phyloP scores from a whole-genome alignment of 2,329 filamentous ascomycete species.

The Sclerotinia minor region DNA sequence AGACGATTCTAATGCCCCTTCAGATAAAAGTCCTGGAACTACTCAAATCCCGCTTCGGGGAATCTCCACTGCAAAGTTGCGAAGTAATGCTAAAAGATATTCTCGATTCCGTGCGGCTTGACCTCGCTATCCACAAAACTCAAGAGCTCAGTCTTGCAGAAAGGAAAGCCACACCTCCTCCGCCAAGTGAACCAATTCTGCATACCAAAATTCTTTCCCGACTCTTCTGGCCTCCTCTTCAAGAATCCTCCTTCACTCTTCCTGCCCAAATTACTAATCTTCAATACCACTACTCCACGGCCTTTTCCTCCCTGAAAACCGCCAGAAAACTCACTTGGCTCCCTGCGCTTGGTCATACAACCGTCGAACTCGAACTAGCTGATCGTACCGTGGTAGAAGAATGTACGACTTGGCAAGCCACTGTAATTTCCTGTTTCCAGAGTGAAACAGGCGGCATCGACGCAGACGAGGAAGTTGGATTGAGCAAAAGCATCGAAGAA shows the following conservation, averaged over 20 bases:
- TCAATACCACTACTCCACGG: conserved; percentile 69
- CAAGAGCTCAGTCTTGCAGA: conserved; percentile 44
- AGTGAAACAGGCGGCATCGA: conserved; percentile 37
- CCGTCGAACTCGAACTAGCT: conserved; percentile 76
- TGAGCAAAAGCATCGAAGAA: conserved; percentile 51
- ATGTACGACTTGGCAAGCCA: conserved; percentile 81
- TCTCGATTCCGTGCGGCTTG: conserved; percentile 74
- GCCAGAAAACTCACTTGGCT: conserved; percentile 88
- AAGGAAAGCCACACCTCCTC: conserved; percentile 39
- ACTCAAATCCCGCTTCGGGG: conserved; percentile 85
- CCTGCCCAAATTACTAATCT: conserved; percentile 59
- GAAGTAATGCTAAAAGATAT: conserved; percentile 98
- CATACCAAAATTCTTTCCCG: conserved; percentile 86
- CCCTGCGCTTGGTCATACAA: conserved; percentile 75
- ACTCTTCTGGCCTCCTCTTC: conserved; percentile 87
- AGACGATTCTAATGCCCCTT: conserved; percentile 22
- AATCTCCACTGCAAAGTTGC: conserved; percentile 82
- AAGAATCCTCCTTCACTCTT: conserved; percentile 66
- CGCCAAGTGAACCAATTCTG: conserved; percentile 47
- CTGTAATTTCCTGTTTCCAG: conserved; percentile 82
- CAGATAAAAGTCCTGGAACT: conserved; percentile 78
- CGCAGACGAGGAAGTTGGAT: conserved; percentile 27
- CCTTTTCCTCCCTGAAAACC: conserved; percentile 78
- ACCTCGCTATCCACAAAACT: conserved; percentile 62
- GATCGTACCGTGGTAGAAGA: conserved; percentile 74